Evolutionary conservation across 495 filamentous ascomycete species (phyloP), one percentile per base, ranked within the genome.

Genomic region (Coniosporium apollinis): DNA sequence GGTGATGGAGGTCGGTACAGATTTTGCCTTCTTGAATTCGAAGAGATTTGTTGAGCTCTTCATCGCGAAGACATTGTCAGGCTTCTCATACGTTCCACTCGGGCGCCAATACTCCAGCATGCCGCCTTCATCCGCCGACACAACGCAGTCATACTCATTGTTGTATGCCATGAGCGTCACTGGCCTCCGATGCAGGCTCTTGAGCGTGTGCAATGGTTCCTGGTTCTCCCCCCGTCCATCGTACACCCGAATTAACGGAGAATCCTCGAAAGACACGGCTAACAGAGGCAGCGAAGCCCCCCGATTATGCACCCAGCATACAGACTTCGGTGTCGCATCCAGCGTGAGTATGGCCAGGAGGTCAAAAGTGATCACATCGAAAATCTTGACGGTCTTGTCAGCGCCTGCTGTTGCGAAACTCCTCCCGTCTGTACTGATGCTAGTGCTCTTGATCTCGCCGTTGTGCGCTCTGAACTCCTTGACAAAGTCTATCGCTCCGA

Each of bases 21-120:
- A 87, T 51, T 93, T 96, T 28, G 82, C 68, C 41, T 61, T 96
- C 48, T 91, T 94, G 62, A 96, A 99, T 22, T 91, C 87, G 52
- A 99, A 96, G 2, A 99, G 66, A 36, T 79, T 83, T 8, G 89
- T 99, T 2, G 75, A 76, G 49, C 82, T 89, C 52, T 99, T 99
- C 48, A 79, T 78, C 31, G 79, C 66, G 50, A 91, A 99, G 13
- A 99, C 85, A 36, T 74, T 82, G 43, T 84, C 76, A 0, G 89
- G 89, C 48, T 94, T 94, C 49, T 89, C 84, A 44, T 84, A 94
- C 11, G 61, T 70, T 6, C 69, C 70, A 38, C 70, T 71, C 1
- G 89, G 83, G 33, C 67, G 63, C 89, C 89, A 99, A 54, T 99
- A 99, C 53, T 99, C 89, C 11, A 99, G 49, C 91, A 96, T 94